Percentiles rank a stretch among this genome's conserved stretches.
Evolutionary conservation across 345 rosid species (phyloP).

Genomic region (Camelina sativa): DNA sequence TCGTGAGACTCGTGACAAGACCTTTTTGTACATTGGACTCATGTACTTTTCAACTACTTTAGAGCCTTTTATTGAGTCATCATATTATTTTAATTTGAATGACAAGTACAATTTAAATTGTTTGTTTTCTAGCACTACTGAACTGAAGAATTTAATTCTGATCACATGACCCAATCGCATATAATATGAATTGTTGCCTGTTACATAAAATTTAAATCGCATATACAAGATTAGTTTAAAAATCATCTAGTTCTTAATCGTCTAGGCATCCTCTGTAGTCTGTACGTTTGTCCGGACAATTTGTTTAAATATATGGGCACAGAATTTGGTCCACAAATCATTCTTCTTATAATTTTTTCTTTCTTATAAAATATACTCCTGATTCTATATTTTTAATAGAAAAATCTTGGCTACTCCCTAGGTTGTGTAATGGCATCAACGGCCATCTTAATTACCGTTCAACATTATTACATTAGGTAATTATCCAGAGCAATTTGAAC

Average conservation of each 20-base stretch:
- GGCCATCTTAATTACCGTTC: no score
- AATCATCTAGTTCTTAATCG: not conserved
- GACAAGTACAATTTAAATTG: not conserved
- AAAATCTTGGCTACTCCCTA: no score
- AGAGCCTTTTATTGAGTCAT: not conserved
- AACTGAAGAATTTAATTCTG: slow-evolving; percentile 6
- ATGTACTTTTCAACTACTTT: slow-evolving; percentile 34
- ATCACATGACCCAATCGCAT: slow-evolving; percentile 34
- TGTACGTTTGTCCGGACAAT: no score
- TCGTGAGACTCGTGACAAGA: slow-evolving; percentile 28
- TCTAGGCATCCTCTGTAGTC: no score
- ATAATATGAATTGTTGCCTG: slow-evolving; percentile 6
- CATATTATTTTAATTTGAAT: slow-evolving; percentile 1
- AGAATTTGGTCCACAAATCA: no score
- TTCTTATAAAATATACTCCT: no score
- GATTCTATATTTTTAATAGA: no score
- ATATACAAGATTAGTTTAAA: not conserved
- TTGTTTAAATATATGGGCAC: no score
- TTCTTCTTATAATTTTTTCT: no score
- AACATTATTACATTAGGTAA: no score
- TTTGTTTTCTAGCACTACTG: not conserved
- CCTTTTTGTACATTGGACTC: slow-evolving; percentile 26
- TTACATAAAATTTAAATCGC: not conserved
- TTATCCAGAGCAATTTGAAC: not conserved
- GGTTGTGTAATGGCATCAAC: no score